phyloP scores from a whole-genome alignment of 192 early-diverging fungal species.

The Phycomyces blakesleeanus region DNA sequence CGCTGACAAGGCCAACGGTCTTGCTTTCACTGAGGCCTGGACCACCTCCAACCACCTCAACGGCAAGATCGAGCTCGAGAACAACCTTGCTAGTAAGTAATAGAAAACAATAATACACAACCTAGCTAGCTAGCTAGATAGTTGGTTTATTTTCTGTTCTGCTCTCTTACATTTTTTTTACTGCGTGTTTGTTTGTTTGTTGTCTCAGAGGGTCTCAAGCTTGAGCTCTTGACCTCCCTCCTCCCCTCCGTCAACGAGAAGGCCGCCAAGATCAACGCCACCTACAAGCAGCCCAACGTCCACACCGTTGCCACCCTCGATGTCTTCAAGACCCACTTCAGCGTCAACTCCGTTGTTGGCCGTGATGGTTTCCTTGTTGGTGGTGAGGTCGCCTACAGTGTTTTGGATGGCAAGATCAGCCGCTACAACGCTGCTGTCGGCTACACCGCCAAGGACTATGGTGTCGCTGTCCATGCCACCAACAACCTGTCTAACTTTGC shows the following conservation, averaged over 20 bases:
- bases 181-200: neutral
- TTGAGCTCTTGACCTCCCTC: constrained; percentile 81
- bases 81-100: constrained; percentile 75
- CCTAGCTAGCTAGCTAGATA: too few species aligned
- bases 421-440: constrained; percentile 89
- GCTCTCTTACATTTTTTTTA: too few species aligned
- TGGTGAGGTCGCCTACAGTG: constrained; percentile 93
- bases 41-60: constrained; percentile 90
- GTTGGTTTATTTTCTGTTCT: too few species aligned
- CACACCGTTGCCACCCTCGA: constrained; percentile 87
- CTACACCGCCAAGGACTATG: constrained; percentile 85
- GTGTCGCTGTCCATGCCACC: constrained; percentile 83
- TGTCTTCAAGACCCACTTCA: constrained; percentile 90
- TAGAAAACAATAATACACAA: neutral
- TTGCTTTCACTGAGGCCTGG: constrained; percentile 97
- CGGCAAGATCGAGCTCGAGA: constrained; percentile 88
- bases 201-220: constrained; percentile 81
- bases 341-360: constrained; percentile 84
- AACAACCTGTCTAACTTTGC: constrained; percentile 88
- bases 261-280: constrained; percentile 75
- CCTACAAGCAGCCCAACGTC: constrained; percentile 95
- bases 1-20: constrained; percentile 86
- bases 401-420: constrained; percentile 77
- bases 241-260: constrained; percentile 81
- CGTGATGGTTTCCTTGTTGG: constrained; percentile 87